These are phyloP conservation scores for Lachancea quebecensis DNA, from an alignment of 805 yeast genomes.

Conservation along the genomic window DNA sequence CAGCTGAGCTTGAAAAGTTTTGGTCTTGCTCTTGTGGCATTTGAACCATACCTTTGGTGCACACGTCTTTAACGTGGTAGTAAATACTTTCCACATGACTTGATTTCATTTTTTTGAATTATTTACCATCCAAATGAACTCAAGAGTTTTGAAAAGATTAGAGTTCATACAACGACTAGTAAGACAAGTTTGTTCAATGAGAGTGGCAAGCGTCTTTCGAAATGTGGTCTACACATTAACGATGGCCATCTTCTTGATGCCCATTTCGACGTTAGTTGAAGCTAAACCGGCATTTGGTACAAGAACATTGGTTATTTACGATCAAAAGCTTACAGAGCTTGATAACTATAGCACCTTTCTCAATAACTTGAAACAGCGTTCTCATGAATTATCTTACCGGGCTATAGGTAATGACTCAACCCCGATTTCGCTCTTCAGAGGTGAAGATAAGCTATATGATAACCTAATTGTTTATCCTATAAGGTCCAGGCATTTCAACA, in stretches of 20 bases:
- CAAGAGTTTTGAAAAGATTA: neutral
- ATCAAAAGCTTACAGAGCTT: constrained; percentile 24
- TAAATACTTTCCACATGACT: neutral
- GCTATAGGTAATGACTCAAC: constrained; percentile 21
- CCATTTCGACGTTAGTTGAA: neutral
- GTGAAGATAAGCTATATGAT: constrained; percentile 43
- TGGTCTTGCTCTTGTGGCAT: constrained; percentile 5
- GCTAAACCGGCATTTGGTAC: constrained; percentile 21
- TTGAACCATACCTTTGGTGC: no score
- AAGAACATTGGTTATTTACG: constrained; percentile 31
- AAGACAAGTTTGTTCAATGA: no score
- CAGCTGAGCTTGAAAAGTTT: constrained; percentile 2
- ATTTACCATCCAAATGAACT: neutral
- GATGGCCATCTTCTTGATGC: neutral
- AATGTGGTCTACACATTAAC: neutral
- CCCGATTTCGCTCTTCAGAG: constrained; percentile 23
- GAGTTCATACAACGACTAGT: no score
- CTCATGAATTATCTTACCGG: constrained; percentile 28
- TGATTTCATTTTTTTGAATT: neutral
- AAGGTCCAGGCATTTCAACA: constrained; percentile 39
- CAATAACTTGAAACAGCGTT: constrained; percentile 28
- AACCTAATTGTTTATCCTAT: constrained; percentile 56
- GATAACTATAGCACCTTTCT: constrained; percentile 26
- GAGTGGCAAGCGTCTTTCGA: no score
- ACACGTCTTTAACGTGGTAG: no score